Percentiles rank a stretch among this genome's conserved stretches.
phyloP scores from a whole-genome alignment of 2,329 filamentous ascomycete species.

The Ophiocordyceps sinensis region DNA sequence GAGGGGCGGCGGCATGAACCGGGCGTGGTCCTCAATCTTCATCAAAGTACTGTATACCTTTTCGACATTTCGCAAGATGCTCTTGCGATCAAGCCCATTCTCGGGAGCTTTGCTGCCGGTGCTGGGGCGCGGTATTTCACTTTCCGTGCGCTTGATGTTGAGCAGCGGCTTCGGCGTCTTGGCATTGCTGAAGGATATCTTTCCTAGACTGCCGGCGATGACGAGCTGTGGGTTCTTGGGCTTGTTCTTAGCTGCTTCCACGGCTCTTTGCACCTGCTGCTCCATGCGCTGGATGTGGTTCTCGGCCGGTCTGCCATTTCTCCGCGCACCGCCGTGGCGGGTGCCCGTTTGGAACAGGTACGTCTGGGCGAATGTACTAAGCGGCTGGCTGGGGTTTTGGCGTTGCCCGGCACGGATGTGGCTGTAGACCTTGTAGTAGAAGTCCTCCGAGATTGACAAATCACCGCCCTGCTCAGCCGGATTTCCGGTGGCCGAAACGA shows the following conservation, averaged over 20 bases:
- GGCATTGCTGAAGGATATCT: constrained; percentile 97
- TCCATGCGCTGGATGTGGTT: constrained; percentile 99
- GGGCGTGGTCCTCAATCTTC: constrained; percentile 86
- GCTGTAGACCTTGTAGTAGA: constrained; percentile 96
- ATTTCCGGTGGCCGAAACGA: constrained; percentile 84
- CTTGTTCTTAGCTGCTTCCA: constrained; percentile 92
- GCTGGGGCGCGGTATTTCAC: constrained; percentile 38
- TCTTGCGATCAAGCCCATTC: constrained; percentile 61
- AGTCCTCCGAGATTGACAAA: constrained; percentile 75
- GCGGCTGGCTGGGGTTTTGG: constrained; percentile 81
- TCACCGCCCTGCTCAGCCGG: constrained; percentile 68
- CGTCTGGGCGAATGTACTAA: constrained; percentile 94
- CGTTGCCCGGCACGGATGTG: constrained; percentile 83
- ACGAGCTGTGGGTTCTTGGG: constrained; percentile 97
- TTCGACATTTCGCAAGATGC: constrained; percentile 75
- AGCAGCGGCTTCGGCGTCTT: constrained; percentile 92
- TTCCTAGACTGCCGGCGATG: constrained; percentile 88
- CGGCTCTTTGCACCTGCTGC: constrained; percentile 92
- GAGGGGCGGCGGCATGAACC: constrained; percentile 53
- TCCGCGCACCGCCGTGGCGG: constrained; percentile 58
- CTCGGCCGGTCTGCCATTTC: constrained; percentile 71
- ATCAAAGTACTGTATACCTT: constrained; percentile 77
- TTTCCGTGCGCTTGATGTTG: constrained; percentile 83
- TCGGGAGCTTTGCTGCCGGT: constrained; percentile 28
- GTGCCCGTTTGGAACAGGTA: constrained; percentile 93